Conservation (phyloP, 2,329 filamentous ascomycete genomes). For the Paraphaeosphaeria sporulosa region DNA sequence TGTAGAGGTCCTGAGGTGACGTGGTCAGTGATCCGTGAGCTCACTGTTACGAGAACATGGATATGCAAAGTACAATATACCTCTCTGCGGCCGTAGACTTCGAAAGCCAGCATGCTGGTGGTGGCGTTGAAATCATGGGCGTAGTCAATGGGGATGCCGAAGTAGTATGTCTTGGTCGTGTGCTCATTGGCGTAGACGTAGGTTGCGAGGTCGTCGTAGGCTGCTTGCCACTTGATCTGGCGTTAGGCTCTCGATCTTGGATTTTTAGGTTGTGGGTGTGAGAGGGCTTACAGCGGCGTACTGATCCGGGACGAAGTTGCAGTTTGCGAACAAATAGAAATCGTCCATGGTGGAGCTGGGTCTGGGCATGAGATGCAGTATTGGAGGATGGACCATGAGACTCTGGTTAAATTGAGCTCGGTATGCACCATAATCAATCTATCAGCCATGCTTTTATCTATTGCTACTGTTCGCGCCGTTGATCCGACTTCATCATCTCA, state of each 20-base stretch:
- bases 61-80: conserved; percentile 13
- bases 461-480: too few relatives aligned
- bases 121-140: conserved; percentile 39
- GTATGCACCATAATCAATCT: too few relatives aligned
- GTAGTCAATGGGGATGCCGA: conserved; percentile 51
- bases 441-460: too few relatives aligned
- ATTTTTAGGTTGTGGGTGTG: neutral
- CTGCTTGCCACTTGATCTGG: conserved; percentile 49
- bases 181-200: conserved; percentile 47
- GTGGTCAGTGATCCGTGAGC: neutral
- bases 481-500: neutral
- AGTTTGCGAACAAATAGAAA: too few relatives aligned
- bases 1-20: conserved; percentile 39
- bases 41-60: neutral
- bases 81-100: conserved; percentile 41
- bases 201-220: too few relatives aligned
- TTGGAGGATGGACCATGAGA: neutral
- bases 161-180: conserved; percentile 53
- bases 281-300: conserved; percentile 40
- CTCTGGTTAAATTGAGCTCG: too few relatives aligned
- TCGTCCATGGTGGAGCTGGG: conserved; percentile 19
- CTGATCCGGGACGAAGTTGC: conserved; percentile 48
- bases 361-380: neutral
- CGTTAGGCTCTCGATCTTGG: neutral
- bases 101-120: conserved; percentile 48